A percentile compares a stretch with the other conserved stretches of the same genome.
Conservation (phyloP, 352 stramenopile species). For the Phytophthora sp. region DNA sequence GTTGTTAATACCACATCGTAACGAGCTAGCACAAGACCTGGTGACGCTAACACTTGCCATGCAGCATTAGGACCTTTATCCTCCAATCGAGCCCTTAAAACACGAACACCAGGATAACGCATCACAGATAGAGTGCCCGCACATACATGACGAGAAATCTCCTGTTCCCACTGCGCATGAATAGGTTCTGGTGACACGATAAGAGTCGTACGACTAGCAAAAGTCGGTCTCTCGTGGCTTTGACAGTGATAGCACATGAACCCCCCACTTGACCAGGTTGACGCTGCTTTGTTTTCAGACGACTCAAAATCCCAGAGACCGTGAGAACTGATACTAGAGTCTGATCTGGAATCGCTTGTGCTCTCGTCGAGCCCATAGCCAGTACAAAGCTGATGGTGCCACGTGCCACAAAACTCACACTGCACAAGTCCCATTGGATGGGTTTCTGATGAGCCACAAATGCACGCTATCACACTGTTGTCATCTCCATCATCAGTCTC, state of each 20-base stretch:
- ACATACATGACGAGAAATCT: constrained; percentile 85
- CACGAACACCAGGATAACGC: constrained; percentile 63
- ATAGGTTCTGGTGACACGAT: constrained; percentile 94
- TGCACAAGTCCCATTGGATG: constrained; percentile 53
- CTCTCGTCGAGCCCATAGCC: constrained; percentile 32
- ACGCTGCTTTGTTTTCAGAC: background rate
- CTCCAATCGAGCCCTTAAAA: constrained; percentile 42
- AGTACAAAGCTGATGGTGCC: constrained; percentile 73
- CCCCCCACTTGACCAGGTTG: constrained; percentile 13
- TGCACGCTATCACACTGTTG: constrained; percentile 42
- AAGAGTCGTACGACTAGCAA: constrained; percentile 83
- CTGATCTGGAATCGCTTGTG: background rate
- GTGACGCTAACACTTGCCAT: constrained; percentile 62
- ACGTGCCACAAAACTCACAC: constrained; percentile 58
- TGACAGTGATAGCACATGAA: constrained; percentile 81
- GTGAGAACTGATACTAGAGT: background rate
- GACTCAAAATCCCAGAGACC: constrained; percentile 33
- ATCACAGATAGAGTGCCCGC: constrained; percentile 54
- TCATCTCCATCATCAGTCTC: background rate
- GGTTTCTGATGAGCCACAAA: constrained; percentile 52
- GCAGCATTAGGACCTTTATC: constrained; percentile 42
- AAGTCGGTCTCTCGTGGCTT: constrained; percentile 39
- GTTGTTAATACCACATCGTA: constrained; percentile 93
- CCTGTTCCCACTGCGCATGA: constrained; percentile 88
- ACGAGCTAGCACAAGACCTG: constrained; percentile 57